phyloP scores from a whole-genome alignment of 768 basidiomycete genomes.

The Naganishia randhawae region DNA sequence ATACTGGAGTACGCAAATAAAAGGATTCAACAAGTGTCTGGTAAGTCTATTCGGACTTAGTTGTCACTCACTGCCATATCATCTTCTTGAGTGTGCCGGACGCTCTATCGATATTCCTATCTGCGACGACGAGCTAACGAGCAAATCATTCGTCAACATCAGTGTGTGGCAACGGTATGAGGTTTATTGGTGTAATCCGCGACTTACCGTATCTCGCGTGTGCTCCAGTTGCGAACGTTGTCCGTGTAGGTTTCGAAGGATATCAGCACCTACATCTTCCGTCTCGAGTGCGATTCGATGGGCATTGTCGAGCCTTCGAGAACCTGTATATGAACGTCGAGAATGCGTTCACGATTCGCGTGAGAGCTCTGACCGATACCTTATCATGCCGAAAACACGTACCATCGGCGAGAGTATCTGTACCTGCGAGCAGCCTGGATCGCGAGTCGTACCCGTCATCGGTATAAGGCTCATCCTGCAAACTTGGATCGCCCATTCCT shows the following conservation, averaged over 20 bases:
- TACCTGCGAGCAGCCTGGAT: constrained; percentile 73
- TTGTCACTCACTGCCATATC: constrained; percentile 73
- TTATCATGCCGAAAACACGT: not conserved
- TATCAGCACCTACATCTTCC: constrained; percentile 90
- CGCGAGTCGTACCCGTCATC: constrained; percentile 62
- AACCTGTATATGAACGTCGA: constrained; percentile 34
- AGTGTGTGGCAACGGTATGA: not conserved
- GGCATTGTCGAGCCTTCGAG: constrained; percentile 77
- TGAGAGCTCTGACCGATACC: too few species aligned
- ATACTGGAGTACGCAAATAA: too few species aligned
- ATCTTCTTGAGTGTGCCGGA: constrained; percentile 89
- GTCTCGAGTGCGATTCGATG: constrained; percentile 93
- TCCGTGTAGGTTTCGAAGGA: constrained; percentile 72
- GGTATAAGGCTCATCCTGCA: constrained; percentile 67
- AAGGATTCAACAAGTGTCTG: too few species aligned
- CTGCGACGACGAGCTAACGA: constrained; percentile 83
- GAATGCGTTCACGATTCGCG: too few species aligned
- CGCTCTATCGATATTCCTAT: constrained; percentile 83
- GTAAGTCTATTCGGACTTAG: too few species aligned
- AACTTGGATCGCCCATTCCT: constrained; percentile 39
- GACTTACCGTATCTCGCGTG: constrained; percentile 75
- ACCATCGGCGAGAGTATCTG: constrained; percentile 75
- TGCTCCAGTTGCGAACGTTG: constrained; percentile 96
- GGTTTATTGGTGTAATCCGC: not conserved
- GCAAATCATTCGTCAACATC: too few species aligned